Evolutionary conservation across 2,329 filamentous ascomycete species (phyloP), one percentile per base, ranked within the genome.

Genomic region (Pseudogymnoascus sp.): DNA sequence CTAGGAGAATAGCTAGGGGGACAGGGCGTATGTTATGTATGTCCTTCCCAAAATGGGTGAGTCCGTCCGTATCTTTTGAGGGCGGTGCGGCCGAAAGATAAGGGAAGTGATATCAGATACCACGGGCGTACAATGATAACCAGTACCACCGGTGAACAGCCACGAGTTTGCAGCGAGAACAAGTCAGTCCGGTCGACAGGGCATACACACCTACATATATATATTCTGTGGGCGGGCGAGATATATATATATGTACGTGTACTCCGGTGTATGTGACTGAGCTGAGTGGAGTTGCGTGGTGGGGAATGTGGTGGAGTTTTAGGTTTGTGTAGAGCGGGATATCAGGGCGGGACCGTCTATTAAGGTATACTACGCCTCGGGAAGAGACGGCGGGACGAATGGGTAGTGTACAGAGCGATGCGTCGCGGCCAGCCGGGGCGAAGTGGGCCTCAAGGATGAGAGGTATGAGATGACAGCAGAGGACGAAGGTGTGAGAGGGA

Each of bases 281-380:
- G 39, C 11, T 2, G 9, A 12, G 32, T 41, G 38, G 38, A 20
- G 39, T 43, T 18, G 39, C 6, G 38, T 8, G 6, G 18, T 43
- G 39, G 39, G 22, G 39, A 20, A 25, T n/a, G 12, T 43, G 12
- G 39, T 43, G 39, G 39, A 43, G 39, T 43, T 43, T n/a, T n/a
- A n/a, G n/a, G n/a, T 43, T 30, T 30, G 39, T n/a, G 39, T 43
- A 25, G 8, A 43, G 39, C 39, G 39, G 39, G 39, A 43, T 43
- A 43, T 43, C 39, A 43, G 39, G 39, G 39, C 39, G n/a, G 39
- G 39, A 43, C 39, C 39, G 39, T 43, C 39, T 43, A 43, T 43
- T 43, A 43, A 43, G 39, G 39, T 43, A 43, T 43, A 43, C 22
- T 25, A 43, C 39, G 39, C 39, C 25, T 43, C 39, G 39, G 39